Evolutionary conservation across 768 basidiomycete species (phyloP).

Genomic region (Mrakia hoshinonis): DNA sequence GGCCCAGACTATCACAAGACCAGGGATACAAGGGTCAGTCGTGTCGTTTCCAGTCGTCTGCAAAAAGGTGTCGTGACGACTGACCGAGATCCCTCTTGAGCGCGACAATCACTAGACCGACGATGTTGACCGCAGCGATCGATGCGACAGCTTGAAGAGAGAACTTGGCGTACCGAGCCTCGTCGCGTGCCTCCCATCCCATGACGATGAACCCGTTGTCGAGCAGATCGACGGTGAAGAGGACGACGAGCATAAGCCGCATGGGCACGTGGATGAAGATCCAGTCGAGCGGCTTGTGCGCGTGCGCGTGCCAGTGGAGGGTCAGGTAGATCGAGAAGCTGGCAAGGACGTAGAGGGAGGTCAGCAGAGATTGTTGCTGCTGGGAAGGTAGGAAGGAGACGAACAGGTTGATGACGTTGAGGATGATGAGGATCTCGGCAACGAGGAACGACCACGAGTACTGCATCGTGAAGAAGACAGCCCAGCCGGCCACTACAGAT

Average conservation of each 20-base stretch:
- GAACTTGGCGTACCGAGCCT: conserved; percentile 51
- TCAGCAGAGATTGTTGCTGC: not conserved
- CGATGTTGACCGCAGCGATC: conserved; percentile 56
- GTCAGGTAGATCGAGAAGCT: conserved; percentile 67
- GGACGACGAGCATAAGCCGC: conserved; percentile 59
- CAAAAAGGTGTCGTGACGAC: conserved; percentile 32
- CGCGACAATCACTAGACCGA: conserved; percentile 35
- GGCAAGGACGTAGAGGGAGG: not conserved
- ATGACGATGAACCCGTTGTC: conserved; percentile 62
- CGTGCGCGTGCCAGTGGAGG: conserved; percentile 46
- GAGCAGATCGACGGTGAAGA: conserved; percentile 54
- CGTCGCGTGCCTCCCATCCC: conserved; percentile 46
- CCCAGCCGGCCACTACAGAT: not conserved
- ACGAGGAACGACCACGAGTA: conserved; percentile 52
- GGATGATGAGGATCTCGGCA: conserved; percentile 62
- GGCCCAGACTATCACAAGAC: conserved; percentile 35
- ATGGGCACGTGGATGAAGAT: conserved; percentile 81
- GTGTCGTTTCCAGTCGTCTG: conserved; percentile 32
- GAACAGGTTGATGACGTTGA: conserved; percentile 58
- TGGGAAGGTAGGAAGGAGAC: conserved; percentile 10
- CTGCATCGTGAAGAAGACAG: conserved; percentile 51
- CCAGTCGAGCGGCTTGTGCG: conserved; percentile 46
- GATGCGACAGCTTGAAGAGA: conserved; percentile 67
- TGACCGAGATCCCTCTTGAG: conserved; percentile 34
- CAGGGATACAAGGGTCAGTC: conserved; percentile 37